These are phyloP conservation scores for Kondoa subrosea DNA, from an alignment of 768 basidiomycete genomes.

Conservation along the genomic window DNA sequence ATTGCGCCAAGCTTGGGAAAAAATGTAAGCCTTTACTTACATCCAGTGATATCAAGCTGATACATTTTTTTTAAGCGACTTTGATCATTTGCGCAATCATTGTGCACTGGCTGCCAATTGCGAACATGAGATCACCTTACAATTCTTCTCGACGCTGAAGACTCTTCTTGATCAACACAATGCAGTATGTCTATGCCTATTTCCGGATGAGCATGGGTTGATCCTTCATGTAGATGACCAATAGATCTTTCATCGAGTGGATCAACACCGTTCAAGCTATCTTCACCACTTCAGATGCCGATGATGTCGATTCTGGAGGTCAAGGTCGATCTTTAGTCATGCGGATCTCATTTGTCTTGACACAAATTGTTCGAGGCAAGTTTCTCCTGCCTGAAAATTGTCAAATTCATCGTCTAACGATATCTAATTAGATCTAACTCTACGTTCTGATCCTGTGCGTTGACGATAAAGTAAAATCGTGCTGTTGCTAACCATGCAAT, in stretches of 20 bases:
- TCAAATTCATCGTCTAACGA: conserved; percentile 6
- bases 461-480: not conserved
- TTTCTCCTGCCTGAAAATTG: conserved; percentile 1
- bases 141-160: not conserved
- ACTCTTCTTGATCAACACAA: not conserved
- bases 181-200: not conserved
- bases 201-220: too few relatives aligned
- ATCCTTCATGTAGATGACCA: not conserved
- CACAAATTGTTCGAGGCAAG: conserved; percentile 5
- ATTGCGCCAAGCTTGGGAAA: not conserved
- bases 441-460: not conserved
- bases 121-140: not conserved
- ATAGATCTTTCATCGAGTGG: not conserved
- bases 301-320: not conserved
- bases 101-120: conserved; percentile 4
- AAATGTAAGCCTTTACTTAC: not conserved
- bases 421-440: conserved; percentile 15
- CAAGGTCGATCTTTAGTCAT: not conserved
- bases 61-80: not conserved
- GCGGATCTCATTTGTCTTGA: not conserved
- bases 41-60: not conserved
- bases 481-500: not conserved
- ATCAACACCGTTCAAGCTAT: not conserved
- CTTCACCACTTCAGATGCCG: not conserved
- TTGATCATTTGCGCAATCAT: not conserved